phyloP scores from a whole-genome alignment of 257 asterid species.

The Lantana camara region DNA sequence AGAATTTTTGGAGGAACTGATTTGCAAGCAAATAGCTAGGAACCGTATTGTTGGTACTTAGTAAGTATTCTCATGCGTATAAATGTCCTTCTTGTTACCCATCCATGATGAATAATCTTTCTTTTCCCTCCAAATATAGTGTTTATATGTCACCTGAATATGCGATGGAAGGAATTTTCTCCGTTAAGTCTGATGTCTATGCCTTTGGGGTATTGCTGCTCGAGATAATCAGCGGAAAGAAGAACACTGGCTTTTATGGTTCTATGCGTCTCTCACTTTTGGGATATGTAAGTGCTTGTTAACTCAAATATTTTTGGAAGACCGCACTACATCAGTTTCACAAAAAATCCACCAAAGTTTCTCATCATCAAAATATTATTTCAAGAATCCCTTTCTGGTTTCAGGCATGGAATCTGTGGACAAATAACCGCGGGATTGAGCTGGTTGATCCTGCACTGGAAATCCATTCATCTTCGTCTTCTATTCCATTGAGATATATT shows the following conservation, averaged over 20 bases:
- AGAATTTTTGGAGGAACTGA: constrained; percentile 31
- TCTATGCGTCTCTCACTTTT: constrained; percentile 29
- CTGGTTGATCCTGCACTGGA: constrained; percentile 29
- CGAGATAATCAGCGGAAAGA: constrained; percentile 37
- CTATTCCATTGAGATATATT: constrained; percentile 29
- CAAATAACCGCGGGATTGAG: constrained; percentile 12
- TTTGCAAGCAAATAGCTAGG: constrained; percentile 24
- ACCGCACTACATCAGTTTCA: too few species aligned
- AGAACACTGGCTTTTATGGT: constrained; percentile 28
- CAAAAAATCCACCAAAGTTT: too few species aligned
- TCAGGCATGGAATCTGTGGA: constrained; percentile 39
- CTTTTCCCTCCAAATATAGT: constrained; percentile 15
- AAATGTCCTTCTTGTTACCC: not conserved
- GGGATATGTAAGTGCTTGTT: constrained; percentile 31
- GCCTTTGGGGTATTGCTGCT: constrained; percentile 33
- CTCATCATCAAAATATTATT: too few species aligned
- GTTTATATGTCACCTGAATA: constrained; percentile 39
- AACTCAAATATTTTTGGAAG: not conserved
- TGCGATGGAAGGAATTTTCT: constrained; percentile 29
- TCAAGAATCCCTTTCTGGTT: not conserved
- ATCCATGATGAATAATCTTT: not conserved
- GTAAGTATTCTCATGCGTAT: constrained; percentile 14
- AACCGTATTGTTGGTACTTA: constrained; percentile 32
- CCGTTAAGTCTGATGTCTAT: constrained; percentile 35
- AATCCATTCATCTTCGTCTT: constrained; percentile 7